Conservation (phyloP, 148 eudicot species). For the Amaranthus palmeri region DNA sequence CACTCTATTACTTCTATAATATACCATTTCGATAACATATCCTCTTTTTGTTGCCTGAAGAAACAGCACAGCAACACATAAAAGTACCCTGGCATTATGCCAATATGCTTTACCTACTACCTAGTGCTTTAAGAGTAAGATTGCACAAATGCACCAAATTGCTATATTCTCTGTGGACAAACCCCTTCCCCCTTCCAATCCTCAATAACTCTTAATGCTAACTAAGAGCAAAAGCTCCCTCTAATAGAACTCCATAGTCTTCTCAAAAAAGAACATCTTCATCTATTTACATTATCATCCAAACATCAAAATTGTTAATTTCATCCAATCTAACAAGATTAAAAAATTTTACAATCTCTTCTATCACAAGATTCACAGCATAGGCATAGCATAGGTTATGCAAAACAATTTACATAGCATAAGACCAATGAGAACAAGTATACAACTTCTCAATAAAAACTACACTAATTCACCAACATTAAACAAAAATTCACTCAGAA, state of each 20-base stretch:
- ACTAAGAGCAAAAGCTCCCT: neutral
- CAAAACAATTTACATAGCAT: neutral
- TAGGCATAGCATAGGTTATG: neutral
- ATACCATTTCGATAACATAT: no score
- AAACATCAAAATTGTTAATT: neutral
- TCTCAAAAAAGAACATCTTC: neutral
- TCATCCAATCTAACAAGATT: neutral
- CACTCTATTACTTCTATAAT: no score
- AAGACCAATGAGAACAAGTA: neutral
- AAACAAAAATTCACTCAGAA: neutral
- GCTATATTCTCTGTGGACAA: neutral
- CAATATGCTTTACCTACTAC: neutral
- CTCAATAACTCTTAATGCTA: neutral
- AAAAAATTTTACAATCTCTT: neutral
- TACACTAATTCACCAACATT: neutral
- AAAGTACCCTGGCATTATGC: no score
- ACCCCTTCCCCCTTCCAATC: neutral
- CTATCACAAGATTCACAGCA: neutral
- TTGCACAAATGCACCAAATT: neutral
- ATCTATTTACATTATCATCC: neutral
- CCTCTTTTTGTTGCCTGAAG: no score
- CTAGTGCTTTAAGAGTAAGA: neutral
- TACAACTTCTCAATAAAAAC: neutral
- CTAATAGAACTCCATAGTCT: neutral
- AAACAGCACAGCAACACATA: no score